Base-by-base conservation (phyloP, 2,329 filamentous ascomycete genomes). In the Penicillium sp. region DNA sequence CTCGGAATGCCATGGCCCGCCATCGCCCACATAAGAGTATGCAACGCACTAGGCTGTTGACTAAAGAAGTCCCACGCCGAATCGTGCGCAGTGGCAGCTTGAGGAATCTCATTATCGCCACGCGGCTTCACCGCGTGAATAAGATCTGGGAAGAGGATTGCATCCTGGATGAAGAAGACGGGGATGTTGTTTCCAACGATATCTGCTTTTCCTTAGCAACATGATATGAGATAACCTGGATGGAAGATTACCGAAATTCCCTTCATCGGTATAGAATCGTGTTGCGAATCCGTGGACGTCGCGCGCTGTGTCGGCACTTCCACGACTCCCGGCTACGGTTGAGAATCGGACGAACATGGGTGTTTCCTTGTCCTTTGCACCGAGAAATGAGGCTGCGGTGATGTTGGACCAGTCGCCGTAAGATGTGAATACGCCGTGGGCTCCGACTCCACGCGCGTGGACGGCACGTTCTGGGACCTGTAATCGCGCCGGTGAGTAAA, bases 201-300 rank as follows among this genome's bases (percentile, higher is more conserved):
- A 50, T 73, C 70, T 73, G 48, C 35, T 22, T n/a, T 6, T 3
- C 6, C 1, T 37, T 37, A 37, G 33, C 33, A 37, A 4, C 3
- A n/a, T 35, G 29, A 37, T 25, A 22, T 49, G 20, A 2, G 14
- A 11, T 9, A 18, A 18, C 0, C 1, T 6, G 35, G 26, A 26
- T 22, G 55, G 8, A 3, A 6, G 7, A 12, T 65, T 65, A 73
- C 73, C 73, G n/a, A 75, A 87, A 69, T 90, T 90, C 25, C 88
- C 88, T 63, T 89, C 86, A 37, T 89, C 85, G 0, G 88, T 90
- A 65, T 89, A 90, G 63, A 88, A 86, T 53, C 81, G 80, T 48
- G 79, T 82, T 2, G 88, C 88, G 64, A 90, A 90, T 1, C 88
- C 88, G 58, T 88, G 87, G 0, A 90, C 86, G 75, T 91, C 88